A percentile compares a stretch with the other conserved stretches of the same genome.
These are phyloP conservation scores for Coemansia sp. DNA, from an alignment of 192 early-diverging fungal genomes.

Conservation along the genomic window DNA sequence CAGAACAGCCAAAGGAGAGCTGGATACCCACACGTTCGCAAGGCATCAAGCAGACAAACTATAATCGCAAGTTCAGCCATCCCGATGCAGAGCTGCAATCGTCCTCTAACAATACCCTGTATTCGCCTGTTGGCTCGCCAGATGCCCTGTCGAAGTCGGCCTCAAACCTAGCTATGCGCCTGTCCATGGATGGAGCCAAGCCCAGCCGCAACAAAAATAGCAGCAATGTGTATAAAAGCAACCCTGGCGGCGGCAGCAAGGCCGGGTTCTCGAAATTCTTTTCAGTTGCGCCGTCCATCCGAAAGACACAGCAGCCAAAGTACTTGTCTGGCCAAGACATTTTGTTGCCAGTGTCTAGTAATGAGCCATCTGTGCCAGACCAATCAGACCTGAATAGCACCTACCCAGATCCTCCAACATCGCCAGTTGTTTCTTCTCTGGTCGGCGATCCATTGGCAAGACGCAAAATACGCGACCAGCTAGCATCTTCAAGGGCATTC, in stretches of 20 bases:
- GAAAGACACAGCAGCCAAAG: slow-evolving; percentile 24
- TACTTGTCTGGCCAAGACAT: not conserved
- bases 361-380: not conserved
- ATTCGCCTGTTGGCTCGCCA: slow-evolving; percentile 27
- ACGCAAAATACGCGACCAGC: slow-evolving; percentile 47
- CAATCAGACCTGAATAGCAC: not conserved
- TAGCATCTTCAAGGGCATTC: slow-evolving; percentile 43
- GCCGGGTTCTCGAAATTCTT: slow-evolving; percentile 39
- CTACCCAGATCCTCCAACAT: slow-evolving; percentile 17
- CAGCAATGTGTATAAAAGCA: not conserved
- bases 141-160: slow-evolving; percentile 41
- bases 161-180: slow-evolving; percentile 26
- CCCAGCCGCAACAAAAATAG: slow-evolving; percentile 1
- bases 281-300: slow-evolving; percentile 22
- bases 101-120: not conserved
- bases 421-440: slow-evolving; percentile 34
- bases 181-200: slow-evolving; percentile 30
- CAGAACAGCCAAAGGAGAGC: not conserved
- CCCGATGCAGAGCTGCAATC: slow-evolving; percentile 29
- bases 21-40: not conserved
- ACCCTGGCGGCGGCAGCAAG: slow-evolving; percentile 10
- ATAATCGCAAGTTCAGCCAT: slow-evolving; percentile 44
- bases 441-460: slow-evolving; percentile 43
- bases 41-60: slow-evolving; percentile 3
- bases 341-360: slow-evolving; percentile 1